Evolutionary conservation across 441 rosid genomes (phyloP).

Genomic region (Melastoma candidum): DNA sequence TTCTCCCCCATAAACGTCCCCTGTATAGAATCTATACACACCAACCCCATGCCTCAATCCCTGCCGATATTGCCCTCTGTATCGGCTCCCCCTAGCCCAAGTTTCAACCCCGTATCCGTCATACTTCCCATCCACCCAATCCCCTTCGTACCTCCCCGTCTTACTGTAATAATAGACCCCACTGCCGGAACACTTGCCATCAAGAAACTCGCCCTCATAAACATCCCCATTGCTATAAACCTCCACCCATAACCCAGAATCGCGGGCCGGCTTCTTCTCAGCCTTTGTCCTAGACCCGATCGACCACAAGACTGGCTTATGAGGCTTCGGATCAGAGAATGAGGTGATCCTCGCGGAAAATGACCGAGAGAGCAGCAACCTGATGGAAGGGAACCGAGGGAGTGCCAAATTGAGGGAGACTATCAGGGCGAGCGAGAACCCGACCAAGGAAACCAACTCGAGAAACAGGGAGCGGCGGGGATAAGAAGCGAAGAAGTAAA

Average conservation of each 20-base stretch:
- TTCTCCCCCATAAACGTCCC: conserved; percentile 15
- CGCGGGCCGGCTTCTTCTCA: conserved; percentile 9
- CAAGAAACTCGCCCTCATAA: conserved; percentile 14
- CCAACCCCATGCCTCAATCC: conserved; percentile 14
- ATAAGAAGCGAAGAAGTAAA: conserved; percentile 37
- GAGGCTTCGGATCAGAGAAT: conserved; percentile 16
- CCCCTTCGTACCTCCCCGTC: conserved; percentile 14
- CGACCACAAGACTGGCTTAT: conserved; percentile 47
- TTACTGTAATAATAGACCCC: conserved; percentile 13
- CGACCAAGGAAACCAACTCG: conserved; percentile 25
- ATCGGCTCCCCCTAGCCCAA: conserved; percentile 13
- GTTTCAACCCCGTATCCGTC: conserved; percentile 14
- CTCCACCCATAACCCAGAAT: conserved; percentile 10
- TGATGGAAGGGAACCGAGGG: conserved; percentile 39
- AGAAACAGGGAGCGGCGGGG: conserved; percentile 24
- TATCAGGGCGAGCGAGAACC: conserved; percentile 31
- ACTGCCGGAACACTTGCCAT: conserved; percentile 15
- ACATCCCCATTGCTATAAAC: conserved; percentile 15
- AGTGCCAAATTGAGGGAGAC: conserved; percentile 39
- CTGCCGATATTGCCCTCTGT: conserved; percentile 12
- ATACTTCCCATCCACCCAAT: conserved; percentile 17
- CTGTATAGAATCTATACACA: conserved; percentile 12
- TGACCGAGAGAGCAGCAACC: conserved; percentile 35
- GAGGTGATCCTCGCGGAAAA: conserved; percentile 28
- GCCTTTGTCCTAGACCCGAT: conserved; percentile 42